A percentile compares a stretch with the other conserved stretches of the same genome.
Evolutionary conservation across 495 filamentous ascomycete species (phyloP).

Genomic region (Daldinia vernicosa): DNA sequence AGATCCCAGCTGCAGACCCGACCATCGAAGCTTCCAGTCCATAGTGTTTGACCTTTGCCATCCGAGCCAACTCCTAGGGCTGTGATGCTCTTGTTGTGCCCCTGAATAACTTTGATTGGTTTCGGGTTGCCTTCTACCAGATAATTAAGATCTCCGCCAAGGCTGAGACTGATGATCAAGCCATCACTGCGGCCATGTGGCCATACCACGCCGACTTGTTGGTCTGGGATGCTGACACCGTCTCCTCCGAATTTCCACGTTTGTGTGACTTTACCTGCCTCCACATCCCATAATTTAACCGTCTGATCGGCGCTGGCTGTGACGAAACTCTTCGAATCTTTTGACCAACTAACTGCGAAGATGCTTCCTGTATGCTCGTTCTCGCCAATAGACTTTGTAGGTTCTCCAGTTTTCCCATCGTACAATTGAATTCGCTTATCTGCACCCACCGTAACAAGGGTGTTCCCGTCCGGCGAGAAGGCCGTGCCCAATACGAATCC

Average conservation of each 20-base stretch:
- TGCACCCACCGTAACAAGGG: constrained; percentile 86
- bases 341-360: constrained; percentile 88
- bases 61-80: constrained; percentile 66
- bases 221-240: constrained; percentile 74
- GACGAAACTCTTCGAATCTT: constrained; percentile 86
- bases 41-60: constrained; percentile 66
- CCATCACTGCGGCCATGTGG: constrained; percentile 83
- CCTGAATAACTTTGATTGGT: constrained; percentile 77
- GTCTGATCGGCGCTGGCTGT: constrained; percentile 95
- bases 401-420: constrained; percentile 92
- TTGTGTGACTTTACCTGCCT: constrained; percentile 75
- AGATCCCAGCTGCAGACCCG: constrained; percentile 84
- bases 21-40: constrained; percentile 92
- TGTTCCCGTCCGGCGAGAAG: constrained; percentile 89
- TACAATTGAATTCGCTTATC: constrained; percentile 92
- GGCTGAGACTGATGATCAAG: constrained; percentile 85
- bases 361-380: constrained; percentile 90
- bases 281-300: constrained; percentile 88
- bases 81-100: constrained; percentile 94
- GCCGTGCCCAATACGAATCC: constrained; percentile 87
- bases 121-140: constrained; percentile 72
- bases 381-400: constrained; percentile 77
- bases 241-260: constrained; percentile 93
- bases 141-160: constrained; percentile 92
- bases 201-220: constrained; percentile 96